Conservation (phyloP, 345 rosid species). For the Sonneratia caseolaris region DNA sequence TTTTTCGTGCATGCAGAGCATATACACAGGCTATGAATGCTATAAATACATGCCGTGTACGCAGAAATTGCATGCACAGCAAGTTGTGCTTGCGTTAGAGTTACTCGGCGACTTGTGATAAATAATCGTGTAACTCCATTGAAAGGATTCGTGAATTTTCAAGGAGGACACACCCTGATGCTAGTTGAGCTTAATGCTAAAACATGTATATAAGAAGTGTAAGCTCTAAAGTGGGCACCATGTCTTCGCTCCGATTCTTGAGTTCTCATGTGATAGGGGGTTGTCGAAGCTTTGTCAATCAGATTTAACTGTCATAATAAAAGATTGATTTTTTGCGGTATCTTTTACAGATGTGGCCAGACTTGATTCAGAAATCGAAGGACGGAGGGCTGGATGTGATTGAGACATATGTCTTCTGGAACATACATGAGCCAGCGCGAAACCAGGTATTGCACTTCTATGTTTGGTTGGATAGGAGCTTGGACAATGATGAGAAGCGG, state of each 20-base stretch:
- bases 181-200: no score
- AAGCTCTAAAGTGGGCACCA: no score
- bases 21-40: not conserved
- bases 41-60: not conserved
- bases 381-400: not conserved
- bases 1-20: not conserved
- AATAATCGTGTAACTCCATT: not conserved
- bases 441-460: conserved; percentile 42
- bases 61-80: not conserved
- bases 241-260: no score
- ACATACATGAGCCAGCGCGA: conserved; percentile 46
- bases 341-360: conserved; percentile 2
- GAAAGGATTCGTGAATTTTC: no score
- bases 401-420: conserved; percentile 6
- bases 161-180: no score
- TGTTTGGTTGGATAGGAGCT: not conserved
- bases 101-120: not conserved
- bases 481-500: not conserved
- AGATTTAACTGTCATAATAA: no score
- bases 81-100: not conserved
- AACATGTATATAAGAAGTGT: no score
- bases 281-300: no score
- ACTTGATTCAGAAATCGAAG: not conserved
- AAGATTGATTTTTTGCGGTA: not conserved
- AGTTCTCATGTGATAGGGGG: no score